These are phyloP conservation scores for Neobulgaria alba DNA, from an alignment of 2,329 filamentous ascomycete genomes.

Conservation along the genomic window DNA sequence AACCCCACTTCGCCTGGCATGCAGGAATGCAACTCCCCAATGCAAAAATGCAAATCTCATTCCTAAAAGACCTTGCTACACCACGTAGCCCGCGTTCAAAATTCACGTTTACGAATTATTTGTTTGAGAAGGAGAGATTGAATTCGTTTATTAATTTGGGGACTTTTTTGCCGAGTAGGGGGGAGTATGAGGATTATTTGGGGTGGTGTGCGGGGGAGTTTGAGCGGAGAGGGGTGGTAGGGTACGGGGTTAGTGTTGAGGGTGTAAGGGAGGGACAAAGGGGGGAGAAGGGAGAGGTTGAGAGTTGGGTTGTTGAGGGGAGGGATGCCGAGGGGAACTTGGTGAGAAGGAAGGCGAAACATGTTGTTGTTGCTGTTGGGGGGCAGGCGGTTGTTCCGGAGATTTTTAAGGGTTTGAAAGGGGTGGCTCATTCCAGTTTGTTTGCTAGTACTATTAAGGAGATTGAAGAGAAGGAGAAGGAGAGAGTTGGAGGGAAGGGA, in stretches of 20 bases:
- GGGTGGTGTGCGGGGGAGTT: slow-evolving; percentile 85
- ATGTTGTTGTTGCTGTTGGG: slow-evolving; percentile 57
- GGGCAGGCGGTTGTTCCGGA: slow-evolving; percentile 63
- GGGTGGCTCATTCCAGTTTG: slow-evolving; percentile 81
- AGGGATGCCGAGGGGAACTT: slow-evolving; percentile 31
- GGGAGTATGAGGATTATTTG: slow-evolving; percentile 94
- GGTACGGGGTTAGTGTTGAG: slow-evolving; percentile 74
- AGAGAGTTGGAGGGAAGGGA: slow-evolving; percentile 11
- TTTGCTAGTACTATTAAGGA: slow-evolving; percentile 60
- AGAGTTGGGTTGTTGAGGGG: slow-evolving; percentile 26
- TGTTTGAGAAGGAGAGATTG: slow-evolving; percentile 71
- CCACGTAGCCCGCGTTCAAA: slow-evolving; percentile 78
- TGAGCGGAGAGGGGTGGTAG: slow-evolving; percentile 43
- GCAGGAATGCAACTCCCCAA: slow-evolving; percentile 90
- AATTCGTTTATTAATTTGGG: slow-evolving; percentile 84
- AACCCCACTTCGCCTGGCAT: slow-evolving; percentile 81
- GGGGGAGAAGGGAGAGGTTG: slow-evolving; percentile 21
- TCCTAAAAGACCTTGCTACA: slow-evolving; percentile 91
- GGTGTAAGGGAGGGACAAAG: slow-evolving; percentile 27
- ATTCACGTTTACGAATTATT: slow-evolving; percentile 94
- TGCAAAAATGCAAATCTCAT: slow-evolving; percentile 95
- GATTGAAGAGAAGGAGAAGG: slow-evolving; percentile 40
- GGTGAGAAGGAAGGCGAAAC: slow-evolving; percentile 33
- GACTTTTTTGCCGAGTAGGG: slow-evolving; percentile 77
- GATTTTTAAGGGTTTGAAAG: slow-evolving; percentile 59